These are phyloP conservation scores for Auricularia cornea DNA, from an alignment of 768 basidiomycete species.

Conservation along the genomic window DNA sequence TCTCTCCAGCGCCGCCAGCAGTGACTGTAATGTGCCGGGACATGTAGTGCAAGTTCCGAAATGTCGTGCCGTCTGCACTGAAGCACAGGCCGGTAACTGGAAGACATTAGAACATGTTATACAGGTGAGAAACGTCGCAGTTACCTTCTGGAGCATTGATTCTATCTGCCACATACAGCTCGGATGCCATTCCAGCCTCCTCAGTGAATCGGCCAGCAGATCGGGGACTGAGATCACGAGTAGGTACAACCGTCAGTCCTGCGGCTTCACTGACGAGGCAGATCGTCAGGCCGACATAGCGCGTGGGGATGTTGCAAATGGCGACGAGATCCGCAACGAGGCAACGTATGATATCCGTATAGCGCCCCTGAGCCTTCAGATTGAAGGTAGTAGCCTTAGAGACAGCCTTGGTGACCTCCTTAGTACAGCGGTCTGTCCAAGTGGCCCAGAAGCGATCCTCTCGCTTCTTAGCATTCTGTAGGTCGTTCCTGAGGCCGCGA, in stretches of 20 bases:
- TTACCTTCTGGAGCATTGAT: conserved; percentile 8
- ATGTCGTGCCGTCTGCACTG: conserved; percentile 21
- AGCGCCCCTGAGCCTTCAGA: no score
- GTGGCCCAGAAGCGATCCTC: no score
- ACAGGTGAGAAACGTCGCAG: not conserved
- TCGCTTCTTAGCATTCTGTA: no score
- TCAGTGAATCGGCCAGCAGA: conserved; percentile 10
- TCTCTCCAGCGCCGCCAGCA: not conserved
- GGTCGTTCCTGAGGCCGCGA: no score
- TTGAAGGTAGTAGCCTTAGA: no score
- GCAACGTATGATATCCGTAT: no score
- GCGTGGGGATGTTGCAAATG: no score
- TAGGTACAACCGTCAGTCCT: not conserved
- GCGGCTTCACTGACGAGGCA: not conserved
- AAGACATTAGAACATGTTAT: not conserved
- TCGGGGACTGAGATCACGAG: not conserved
- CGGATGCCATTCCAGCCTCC: conserved; percentile 16
- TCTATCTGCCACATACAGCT: conserved; percentile 15
- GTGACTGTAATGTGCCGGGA: conserved; percentile 12
- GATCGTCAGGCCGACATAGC: not conserved
- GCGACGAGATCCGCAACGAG: no score
- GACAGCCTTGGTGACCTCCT: no score
- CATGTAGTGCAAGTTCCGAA: conserved; percentile 16
- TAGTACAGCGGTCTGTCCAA: no score
- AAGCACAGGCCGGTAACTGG: conserved; percentile 13